Conservation (phyloP, 192 early-diverging fungal species). For the Geosiphon pyriformis region DNA sequence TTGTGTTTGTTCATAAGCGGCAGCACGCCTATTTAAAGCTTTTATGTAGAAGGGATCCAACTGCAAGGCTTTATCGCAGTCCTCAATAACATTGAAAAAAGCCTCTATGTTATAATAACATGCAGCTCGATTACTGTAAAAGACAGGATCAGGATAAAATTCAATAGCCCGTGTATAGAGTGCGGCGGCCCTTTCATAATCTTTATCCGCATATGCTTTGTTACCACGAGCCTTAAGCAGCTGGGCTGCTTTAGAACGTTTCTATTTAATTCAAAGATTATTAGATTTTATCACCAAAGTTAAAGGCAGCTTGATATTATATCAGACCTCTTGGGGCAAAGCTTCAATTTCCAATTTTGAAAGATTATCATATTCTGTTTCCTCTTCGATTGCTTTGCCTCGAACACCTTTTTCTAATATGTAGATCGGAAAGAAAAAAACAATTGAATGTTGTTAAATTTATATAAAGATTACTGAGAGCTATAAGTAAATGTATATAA, state of each 20-base stretch:
- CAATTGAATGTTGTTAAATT: conserved; percentile 8
- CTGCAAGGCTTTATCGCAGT: conserved; percentile 77
- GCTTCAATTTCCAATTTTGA: conserved; percentile 28
- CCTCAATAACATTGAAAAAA: conserved; percentile 72
- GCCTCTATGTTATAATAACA: conserved; percentile 76
- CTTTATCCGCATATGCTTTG: conserved; percentile 73
- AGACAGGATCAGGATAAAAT: conserved; percentile 77
- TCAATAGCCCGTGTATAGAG: conserved; percentile 86
- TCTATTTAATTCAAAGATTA: conserved; percentile 28
- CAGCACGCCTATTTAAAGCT: conserved; percentile 56
- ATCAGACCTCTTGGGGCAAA: conserved; percentile 32
- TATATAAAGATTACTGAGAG: conserved; percentile 13
- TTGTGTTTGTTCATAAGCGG: conserved; percentile 50
- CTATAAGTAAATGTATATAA: conserved; percentile 7
- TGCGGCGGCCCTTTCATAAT: conserved; percentile 79
- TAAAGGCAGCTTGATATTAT: not conserved
- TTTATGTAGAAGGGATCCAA: conserved; percentile 88
- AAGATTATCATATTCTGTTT: conserved; percentile 35
- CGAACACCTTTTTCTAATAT: conserved; percentile 14
- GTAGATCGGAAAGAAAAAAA: not conserved
- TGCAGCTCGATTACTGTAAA: conserved; percentile 93
- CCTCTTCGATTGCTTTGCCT: conserved; percentile 21
- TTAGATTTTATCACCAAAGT: not conserved
- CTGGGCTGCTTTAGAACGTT: conserved; percentile 59
- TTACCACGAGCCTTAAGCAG: conserved; percentile 84